These are phyloP conservation scores for Xylaria grammica DNA, from an alignment of 495 filamentous ascomycete genomes.

Conservation along the genomic window DNA sequence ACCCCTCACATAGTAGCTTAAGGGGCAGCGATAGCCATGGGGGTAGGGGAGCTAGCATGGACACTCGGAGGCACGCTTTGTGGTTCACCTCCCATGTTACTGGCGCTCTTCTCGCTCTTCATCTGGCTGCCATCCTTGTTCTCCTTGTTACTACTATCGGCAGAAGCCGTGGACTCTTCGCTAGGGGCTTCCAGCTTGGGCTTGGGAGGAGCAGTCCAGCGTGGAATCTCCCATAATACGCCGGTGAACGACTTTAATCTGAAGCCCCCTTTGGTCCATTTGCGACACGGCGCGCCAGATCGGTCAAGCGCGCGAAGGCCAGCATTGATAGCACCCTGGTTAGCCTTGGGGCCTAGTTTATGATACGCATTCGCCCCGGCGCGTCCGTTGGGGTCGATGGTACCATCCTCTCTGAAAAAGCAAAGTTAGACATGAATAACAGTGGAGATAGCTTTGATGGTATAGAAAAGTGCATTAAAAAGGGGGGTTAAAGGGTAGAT, in stretches of 20 bases:
- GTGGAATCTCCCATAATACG: slow-evolving; percentile 78
- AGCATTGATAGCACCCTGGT: slow-evolving; percentile 97
- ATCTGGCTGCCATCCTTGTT: slow-evolving; percentile 71
- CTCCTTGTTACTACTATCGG: slow-evolving; percentile 77
- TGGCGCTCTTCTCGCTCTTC: slow-evolving; percentile 74
- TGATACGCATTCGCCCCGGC: slow-evolving; percentile 54
- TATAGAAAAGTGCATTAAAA: neutral
- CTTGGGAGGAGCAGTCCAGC: slow-evolving; percentile 78
- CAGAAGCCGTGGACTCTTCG: slow-evolving; percentile 50
- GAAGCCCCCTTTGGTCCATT: slow-evolving; percentile 83
- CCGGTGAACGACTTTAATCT: slow-evolving; percentile 93
- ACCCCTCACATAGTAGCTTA: slow-evolving; percentile 8
- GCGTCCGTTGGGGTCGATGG: slow-evolving; percentile 50
- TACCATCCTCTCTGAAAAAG: slow-evolving; percentile 64
- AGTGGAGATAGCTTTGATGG: slow-evolving; percentile 20
- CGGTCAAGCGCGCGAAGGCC: slow-evolving; percentile 92
- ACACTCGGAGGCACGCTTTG: slow-evolving; percentile 47
- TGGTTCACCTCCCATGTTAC: slow-evolving; percentile 58
- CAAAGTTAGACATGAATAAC: slow-evolving; percentile 35
- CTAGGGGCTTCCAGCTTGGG: slow-evolving; percentile 37
- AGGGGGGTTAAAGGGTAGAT: slow-evolving; percentile 17
- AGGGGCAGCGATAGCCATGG: slow-evolving; percentile 39
- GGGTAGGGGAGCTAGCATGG: slow-evolving; percentile 51
- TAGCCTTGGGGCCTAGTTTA: slow-evolving; percentile 95
- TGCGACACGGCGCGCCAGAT: slow-evolving; percentile 85